Base-by-base conservation (phyloP, 306 rosid genomes). In the Citrullus mucosospermus region DNA sequence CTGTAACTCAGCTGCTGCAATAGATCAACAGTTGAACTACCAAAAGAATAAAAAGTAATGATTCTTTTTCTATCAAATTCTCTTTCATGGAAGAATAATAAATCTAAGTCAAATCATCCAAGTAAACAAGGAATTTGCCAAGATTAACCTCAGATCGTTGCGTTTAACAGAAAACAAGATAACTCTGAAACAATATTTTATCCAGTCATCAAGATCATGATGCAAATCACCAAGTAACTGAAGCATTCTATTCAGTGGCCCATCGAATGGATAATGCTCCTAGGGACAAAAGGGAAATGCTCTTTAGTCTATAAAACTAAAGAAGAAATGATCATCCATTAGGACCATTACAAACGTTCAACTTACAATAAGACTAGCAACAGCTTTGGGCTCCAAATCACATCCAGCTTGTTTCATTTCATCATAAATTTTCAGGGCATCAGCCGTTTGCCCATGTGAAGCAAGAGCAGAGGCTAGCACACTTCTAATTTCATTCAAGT, bases 401-500 rank as follows among this genome's bases (percentile, higher is more conserved):
- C 71, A 79, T 80, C 92, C 97, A 67, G 83, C 85, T 53, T 84
- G 83, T 86, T 91, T 94, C 75, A 89, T 86, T 82, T 88, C 88
- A 78, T 91, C 78, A 75, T 87, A 88, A 18, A 90, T 44, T 77
- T 43, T 38, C 63, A 85, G 83, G 39, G 97, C 93, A 67, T 95
- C 96, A 0, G 83, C 76, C 77, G 90, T 67, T 81, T 86, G 85
- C 76, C 92, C 96, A 65, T 85, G 80, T 38, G 88, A 87, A 60
- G 97, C 97, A 79, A 95, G 97, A 78, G 92, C 76, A 78, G 85
- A 84, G 82, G 89, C 90, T 77, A 95, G 97, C 53, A 78, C 92
- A 76, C 96, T 86, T 81, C 87, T 91, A 78, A 92, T 80, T 84
- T 92, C 97, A 82, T 82, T 82, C 71, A 85, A 65, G 86, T 12